phyloP scores from a whole-genome alignment of 148 eudicot genomes.

The Euryodendron excelsum region DNA sequence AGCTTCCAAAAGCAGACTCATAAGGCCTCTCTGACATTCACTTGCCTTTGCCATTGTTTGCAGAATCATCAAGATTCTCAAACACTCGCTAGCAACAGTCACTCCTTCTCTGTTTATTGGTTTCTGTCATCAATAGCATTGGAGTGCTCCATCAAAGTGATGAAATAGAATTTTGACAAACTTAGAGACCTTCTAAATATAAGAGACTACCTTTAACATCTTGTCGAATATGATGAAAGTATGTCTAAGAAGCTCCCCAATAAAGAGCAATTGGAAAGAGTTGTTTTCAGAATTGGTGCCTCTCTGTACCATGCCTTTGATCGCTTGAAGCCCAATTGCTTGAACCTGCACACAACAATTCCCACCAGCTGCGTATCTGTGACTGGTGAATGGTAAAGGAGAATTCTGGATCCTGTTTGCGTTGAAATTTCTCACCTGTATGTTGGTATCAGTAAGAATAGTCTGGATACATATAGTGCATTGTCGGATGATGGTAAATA shows the following conservation, averaged over 20 bases:
- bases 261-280: slow-evolving; percentile 56
- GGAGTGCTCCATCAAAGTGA: slow-evolving; percentile 14
- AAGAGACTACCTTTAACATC: slow-evolving; percentile 51
- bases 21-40: slow-evolving; percentile 63
- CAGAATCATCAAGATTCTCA: slow-evolving; percentile 81
- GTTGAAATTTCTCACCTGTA: slow-evolving; percentile 50
- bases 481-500: slow-evolving; percentile 42
- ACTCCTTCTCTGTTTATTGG: slow-evolving; percentile 67
- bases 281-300: slow-evolving; percentile 38
- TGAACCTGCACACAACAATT: slow-evolving; percentile 53
- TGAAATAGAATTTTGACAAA: slow-evolving; percentile 14
- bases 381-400: background rate
- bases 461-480: slow-evolving; percentile 47
- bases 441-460: slow-evolving; percentile 54
- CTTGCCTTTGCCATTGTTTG: slow-evolving; percentile 66
- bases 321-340: slow-evolving; percentile 77
- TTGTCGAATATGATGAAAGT: slow-evolving; percentile 43
- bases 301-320: slow-evolving; percentile 62
- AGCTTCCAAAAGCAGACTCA: slow-evolving; percentile 73
- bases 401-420: slow-evolving; percentile 12
- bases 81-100: slow-evolving; percentile 74
- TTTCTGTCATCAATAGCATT: slow-evolving; percentile 47
- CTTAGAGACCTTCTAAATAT: slow-evolving; percentile 3
- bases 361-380: slow-evolving; percentile 16
- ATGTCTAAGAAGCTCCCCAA: slow-evolving; percentile 65